These are phyloP conservation scores for Capsicum pubescens DNA, from an alignment of 257 asterid species.

Conservation along the genomic window DNA sequence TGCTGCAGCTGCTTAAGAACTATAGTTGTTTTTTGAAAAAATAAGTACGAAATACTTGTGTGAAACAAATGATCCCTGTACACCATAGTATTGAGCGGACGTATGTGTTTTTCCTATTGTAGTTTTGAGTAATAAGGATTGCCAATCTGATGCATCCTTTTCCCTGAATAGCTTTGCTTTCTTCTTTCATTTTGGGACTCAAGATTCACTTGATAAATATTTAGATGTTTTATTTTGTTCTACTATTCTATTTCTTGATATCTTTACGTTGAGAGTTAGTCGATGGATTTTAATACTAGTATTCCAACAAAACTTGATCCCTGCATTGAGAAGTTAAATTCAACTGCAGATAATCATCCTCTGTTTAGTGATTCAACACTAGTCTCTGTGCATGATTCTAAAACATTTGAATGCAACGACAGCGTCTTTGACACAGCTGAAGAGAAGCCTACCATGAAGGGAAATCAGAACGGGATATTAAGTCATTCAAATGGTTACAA, in stretches of 20 bases:
- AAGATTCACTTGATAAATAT: not conserved
- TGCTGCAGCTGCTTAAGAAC: conserved; percentile 15
- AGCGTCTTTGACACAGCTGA: conserved; percentile 53
- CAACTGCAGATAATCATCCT: conserved; percentile 20
- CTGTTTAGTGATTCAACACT: conserved; percentile 26
- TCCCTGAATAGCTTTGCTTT: not conserved
- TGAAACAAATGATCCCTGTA: not conserved
- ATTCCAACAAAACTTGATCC: conserved; percentile 4
- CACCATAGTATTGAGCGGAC: not conserved
- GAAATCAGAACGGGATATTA: conserved; percentile 48
- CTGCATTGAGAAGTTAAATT: conserved; percentile 29
- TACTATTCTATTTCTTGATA: not conserved
- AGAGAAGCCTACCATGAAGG: conserved; percentile 61
- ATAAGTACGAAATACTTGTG: not conserved
- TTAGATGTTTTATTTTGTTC: not conserved
- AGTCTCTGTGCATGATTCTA: conserved; percentile 32
- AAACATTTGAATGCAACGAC: conserved; percentile 44
- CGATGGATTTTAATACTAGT: not conserved
- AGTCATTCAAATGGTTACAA: conserved; percentile 46
- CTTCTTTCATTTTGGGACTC: not conserved
- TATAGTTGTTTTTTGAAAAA: not conserved
- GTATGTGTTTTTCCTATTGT: not conserved
- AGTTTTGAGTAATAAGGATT: not conserved
- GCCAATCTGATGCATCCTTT: not conserved
- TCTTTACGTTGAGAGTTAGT: not conserved